A percentile compares a stretch with the other conserved stretches of the same genome.
Conservation (phyloP, 352 stramenopile genomes). For the Hyaloperonospora arabidopsidis region DNA sequence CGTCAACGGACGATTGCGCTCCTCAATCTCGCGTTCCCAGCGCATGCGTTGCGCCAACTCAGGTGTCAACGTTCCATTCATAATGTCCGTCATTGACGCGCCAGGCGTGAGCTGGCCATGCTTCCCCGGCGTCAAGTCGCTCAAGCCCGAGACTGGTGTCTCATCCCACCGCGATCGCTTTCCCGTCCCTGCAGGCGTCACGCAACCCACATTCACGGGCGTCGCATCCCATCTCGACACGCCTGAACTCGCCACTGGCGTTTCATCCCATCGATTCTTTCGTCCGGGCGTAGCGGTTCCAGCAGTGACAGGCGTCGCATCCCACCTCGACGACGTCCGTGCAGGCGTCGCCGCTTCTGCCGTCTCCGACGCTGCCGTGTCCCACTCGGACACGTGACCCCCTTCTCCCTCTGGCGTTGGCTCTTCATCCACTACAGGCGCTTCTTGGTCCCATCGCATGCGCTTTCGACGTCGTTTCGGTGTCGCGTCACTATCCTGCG, state of each 20-base stretch:
- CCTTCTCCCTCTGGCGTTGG: constrained; percentile 37
- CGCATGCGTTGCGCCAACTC: constrained; percentile 90
- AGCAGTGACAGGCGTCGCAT: constrained; percentile 48
- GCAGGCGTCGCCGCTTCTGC: constrained; percentile 36
- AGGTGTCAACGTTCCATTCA: constrained; percentile 71
- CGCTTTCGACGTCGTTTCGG: constrained; percentile 62
- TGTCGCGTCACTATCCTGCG: constrained; percentile 25
- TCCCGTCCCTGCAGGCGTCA: constrained; percentile 41
- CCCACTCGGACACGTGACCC: constrained; percentile 65
- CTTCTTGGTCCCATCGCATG: constrained; percentile 83
- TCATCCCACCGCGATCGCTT: constrained; percentile 96
- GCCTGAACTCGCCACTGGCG: constrained; percentile 46
- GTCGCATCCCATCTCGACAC: constrained; percentile 91
- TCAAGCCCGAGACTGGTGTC: constrained; percentile 72
- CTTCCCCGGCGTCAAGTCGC: constrained; percentile 44
- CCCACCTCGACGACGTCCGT: constrained; percentile 60
- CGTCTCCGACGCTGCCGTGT: constrained; percentile 46
- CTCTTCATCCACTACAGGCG: constrained; percentile 25
- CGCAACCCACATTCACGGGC: constrained; percentile 50
- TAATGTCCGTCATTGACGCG: constrained; percentile 47
- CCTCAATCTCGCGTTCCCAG: constrained; percentile 95
- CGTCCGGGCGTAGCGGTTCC: constrained; percentile 34
- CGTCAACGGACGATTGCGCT: constrained; percentile 91
- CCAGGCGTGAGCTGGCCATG: constrained; percentile 62
- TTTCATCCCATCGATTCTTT: constrained; percentile 84